A percentile compares a stretch with the other conserved stretches of the same genome.
phyloP scores from a whole-genome alignment of 75 land plant genomes.

The Pinus taeda region DNA sequence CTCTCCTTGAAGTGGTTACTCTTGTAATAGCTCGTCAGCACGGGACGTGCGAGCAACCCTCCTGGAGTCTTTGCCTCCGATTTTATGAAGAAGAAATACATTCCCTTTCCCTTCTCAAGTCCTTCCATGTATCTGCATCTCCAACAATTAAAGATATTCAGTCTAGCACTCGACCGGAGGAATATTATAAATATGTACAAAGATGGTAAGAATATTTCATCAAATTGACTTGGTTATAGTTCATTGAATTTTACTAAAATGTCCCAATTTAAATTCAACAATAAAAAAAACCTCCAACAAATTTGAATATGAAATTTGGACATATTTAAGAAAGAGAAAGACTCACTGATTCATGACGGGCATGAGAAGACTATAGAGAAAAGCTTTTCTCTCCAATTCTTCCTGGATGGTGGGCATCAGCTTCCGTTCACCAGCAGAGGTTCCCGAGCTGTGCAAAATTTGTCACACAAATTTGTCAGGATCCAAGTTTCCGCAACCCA shows the following conservation, averaged over 20 bases:
- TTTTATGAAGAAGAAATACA: constrained; percentile 32
- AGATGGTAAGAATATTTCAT: background rate
- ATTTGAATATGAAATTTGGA: too few species aligned
- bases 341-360: constrained; percentile 86
- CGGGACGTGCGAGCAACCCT: constrained; percentile 20
- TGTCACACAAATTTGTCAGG: background rate
- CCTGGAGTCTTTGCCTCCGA: constrained; percentile 28
- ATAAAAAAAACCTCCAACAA: background rate
- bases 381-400: constrained; percentile 57
- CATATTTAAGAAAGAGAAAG: background rate
- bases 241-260: too few species aligned
- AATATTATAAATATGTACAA: background rate
- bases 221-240: too few species aligned
- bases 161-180: background rate
- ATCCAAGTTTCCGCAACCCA: background rate
- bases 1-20: constrained; percentile 21
- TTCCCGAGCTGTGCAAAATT: constrained; percentile 67
- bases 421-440: constrained; percentile 85
- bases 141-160: background rate
- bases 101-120: constrained; percentile 32
- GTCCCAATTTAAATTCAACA: too few species aligned
- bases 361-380: constrained; percentile 77
- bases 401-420: constrained; percentile 82
- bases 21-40: constrained; percentile 34
- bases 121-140: constrained; percentile 18